Evolutionary conservation across 441 rosid genomes (phyloP).

Genomic region (Gossypium davidsonii): DNA sequence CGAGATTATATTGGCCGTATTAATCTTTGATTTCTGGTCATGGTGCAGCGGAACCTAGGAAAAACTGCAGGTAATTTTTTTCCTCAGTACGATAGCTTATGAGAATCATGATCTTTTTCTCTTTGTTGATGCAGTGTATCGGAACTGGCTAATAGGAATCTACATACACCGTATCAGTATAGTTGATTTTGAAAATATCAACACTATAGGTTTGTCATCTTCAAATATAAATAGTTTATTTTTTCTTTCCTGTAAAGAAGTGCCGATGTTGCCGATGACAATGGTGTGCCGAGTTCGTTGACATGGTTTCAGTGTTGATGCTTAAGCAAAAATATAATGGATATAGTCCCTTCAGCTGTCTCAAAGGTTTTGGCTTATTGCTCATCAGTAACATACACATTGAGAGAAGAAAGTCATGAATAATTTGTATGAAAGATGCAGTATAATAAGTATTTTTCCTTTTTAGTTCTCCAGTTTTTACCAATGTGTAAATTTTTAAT

Average conservation of each 20-base stretch:
- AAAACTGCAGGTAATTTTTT: slow-evolving; percentile 41
- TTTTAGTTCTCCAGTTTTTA: slow-evolving; percentile 13
- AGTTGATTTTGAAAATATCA: slow-evolving; percentile 25
- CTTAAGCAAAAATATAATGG: background rate
- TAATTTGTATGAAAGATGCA: slow-evolving; percentile 31
- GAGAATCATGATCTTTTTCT: slow-evolving; percentile 2
- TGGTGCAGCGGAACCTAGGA: slow-evolving; percentile 22
- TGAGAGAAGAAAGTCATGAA: slow-evolving; percentile 30
- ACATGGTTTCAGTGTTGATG: slow-evolving; percentile 28
- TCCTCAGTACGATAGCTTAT: background rate
- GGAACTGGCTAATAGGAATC: slow-evolving; percentile 34
- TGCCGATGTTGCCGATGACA: slow-evolving; percentile 31
- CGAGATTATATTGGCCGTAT: slow-evolving; percentile 23
- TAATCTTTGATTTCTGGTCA: slow-evolving; percentile 32
- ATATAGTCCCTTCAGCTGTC: slow-evolving; percentile 16
- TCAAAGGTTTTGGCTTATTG: slow-evolving; percentile 29
- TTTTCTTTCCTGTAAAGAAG: slow-evolving; percentile 35
- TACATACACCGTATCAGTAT: slow-evolving; percentile 30
- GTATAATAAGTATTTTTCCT: slow-evolving; percentile 8
- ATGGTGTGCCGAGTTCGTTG: slow-evolving; percentile 24
- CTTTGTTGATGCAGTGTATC: slow-evolving; percentile 27
- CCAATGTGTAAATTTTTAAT: slow-evolving; percentile 19
- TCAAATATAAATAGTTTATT: background rate
- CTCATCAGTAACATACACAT: slow-evolving; percentile 32
- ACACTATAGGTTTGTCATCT: slow-evolving; percentile 29